Evolutionary conservation across 306 rosid species (phyloP), one percentile per base, ranked within the genome.

Genomic region (Cyamopsis tetragonoloba): DNA sequence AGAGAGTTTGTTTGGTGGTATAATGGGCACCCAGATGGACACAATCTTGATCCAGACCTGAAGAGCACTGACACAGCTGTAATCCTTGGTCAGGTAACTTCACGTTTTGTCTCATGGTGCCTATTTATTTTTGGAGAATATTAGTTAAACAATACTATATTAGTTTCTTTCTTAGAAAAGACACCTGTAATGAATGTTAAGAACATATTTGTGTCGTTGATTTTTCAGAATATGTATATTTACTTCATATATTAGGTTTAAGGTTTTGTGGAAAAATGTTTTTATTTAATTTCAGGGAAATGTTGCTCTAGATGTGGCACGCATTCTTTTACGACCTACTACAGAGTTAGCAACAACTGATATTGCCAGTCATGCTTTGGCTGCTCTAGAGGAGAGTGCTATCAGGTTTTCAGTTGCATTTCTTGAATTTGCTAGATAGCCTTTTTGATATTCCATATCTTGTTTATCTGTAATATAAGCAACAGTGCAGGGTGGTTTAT

Each of bases 1-100:
- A 84, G 99, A 80, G 96, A 89, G 78, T 90, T 89, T 88, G 99
- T 93, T 71, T 88, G 96, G 96, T 90, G 97, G 99, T 89, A 93
- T 78, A 93, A 93, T 77, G 99, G 97, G 75, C 97, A 93, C 35
- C 99, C 95, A 61, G 89, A 93, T 84, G 82, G 83, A n/a, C 79
- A 44, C 72, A 75, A 75, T 80, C 91, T 93, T 50, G 82, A 86
- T 72, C 95, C 85, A 12, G 83, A 88, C 73, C 73, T 93, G 65
- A 88, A 88, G 73, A 81, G 83, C 75, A 79, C 84, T 4, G 96
- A 86, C 75, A 83, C 96, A 26, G 96, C 91, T 83, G 92, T 93
- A 60, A 82, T 89, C 79, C 95, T 88, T 82, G 99, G 99, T 44
- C 97, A 90, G 95, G 99, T 89, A 86, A 65, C 51, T 63, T 41